phyloP scores from a whole-genome alignment of 148 eudicot genomes.

The Rhododendron ovatum region DNA sequence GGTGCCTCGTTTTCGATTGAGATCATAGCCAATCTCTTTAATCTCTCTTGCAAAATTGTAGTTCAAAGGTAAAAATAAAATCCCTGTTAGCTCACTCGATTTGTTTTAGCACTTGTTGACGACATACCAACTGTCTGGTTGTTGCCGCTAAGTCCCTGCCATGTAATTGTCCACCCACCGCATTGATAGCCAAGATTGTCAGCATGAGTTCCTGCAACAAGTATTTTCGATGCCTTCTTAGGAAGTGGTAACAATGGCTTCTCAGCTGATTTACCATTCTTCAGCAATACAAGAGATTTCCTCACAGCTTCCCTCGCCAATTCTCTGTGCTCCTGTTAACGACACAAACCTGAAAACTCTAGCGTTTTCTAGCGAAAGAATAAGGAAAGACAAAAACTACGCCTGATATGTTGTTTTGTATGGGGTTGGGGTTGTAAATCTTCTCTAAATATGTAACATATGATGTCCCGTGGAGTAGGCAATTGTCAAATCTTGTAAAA shows the following conservation, averaged over 20 bases:
- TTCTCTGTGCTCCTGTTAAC: background rate
- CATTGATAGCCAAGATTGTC: background rate
- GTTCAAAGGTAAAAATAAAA: too few relatives aligned
- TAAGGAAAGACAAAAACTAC: background rate
- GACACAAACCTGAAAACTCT: background rate
- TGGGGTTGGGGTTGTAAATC: too few relatives aligned
- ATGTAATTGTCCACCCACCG: background rate
- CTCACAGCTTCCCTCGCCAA: constrained; percentile 1
- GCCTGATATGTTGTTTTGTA: too few relatives aligned
- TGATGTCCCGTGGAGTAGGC: background rate
- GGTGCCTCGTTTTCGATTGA: too few relatives aligned
- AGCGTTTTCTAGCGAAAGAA: background rate
- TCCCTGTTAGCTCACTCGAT: too few relatives aligned
- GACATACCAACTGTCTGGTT: background rate
- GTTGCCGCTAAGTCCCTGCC: background rate
- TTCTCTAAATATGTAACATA: too few relatives aligned
- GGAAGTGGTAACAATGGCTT: background rate
- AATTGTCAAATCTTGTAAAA: background rate
- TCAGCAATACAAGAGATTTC: background rate
- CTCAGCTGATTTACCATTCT: background rate
- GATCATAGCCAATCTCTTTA: too few relatives aligned
- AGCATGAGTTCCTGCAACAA: background rate
- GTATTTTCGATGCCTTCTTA: background rate
- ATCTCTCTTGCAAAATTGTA: too few relatives aligned
- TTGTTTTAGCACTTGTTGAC: too few relatives aligned